These are phyloP conservation scores for Colletotrichum simmondsii DNA, from an alignment of 2,329 filamentous ascomycete species.

Conservation along the genomic window DNA sequence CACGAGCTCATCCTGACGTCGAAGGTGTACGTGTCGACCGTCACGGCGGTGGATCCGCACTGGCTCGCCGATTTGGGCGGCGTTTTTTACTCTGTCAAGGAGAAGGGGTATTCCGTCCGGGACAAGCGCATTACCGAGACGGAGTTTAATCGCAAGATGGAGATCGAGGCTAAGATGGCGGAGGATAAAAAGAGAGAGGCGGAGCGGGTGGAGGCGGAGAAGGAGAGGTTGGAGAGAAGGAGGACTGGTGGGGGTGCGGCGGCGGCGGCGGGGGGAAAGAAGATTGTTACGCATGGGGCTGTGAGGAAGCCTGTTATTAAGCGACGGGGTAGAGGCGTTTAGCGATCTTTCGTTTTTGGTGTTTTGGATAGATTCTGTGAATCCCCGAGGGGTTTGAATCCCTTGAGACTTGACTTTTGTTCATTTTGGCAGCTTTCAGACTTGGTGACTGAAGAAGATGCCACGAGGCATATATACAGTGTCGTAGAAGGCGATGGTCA, in stretches of 20 bases:
- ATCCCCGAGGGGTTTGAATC: neutral
- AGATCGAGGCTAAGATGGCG: constrained; percentile 93
- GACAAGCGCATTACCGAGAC: constrained; percentile 89
- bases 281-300: constrained; percentile 69
- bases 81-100: constrained; percentile 97
- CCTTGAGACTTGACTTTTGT: neutral
- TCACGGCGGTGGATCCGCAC: constrained; percentile 94
- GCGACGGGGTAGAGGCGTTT: constrained; percentile 65
- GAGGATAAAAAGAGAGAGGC: constrained; percentile 80
- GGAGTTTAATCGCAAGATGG: constrained; percentile 92
- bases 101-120: constrained; percentile 92
- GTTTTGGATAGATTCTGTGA: neutral
- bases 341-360: constrained; percentile 2
- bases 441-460: neutral
- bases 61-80: constrained; percentile 97
- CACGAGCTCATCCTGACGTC: constrained; percentile 97
- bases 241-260: constrained; percentile 40
- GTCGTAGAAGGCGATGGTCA: neutral
- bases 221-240: constrained; percentile 57
- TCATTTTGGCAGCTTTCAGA: neutral
- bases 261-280: constrained; percentile 54
- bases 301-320: constrained; percentile 71
- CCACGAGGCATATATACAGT: neutral
- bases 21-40: constrained; percentile 98
- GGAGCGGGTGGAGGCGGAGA: constrained; percentile 62